Percentiles rank a stretch among this genome's conserved stretches.
phyloP scores from a whole-genome alignment of 2,329 filamentous ascomycete species.

The Penicillium sp. region DNA sequence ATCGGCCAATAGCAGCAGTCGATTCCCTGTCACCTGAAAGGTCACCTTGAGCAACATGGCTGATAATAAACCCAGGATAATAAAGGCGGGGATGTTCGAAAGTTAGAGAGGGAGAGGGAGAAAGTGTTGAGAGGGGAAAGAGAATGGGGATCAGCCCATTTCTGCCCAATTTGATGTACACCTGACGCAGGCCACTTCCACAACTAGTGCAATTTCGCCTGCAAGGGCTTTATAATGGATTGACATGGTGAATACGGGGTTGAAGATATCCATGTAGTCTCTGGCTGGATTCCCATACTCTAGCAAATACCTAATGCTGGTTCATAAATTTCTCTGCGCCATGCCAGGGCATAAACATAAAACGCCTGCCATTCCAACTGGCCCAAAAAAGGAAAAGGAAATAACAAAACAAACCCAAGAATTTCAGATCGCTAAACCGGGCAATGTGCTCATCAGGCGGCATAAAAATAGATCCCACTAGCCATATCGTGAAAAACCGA shows the following conservation, averaged over 20 bases:
- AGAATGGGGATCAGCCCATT: background rate
- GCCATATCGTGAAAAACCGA: slow-evolving; percentile 2
- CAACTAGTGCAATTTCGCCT: background rate
- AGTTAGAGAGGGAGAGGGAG: background rate
- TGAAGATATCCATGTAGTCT: background rate
- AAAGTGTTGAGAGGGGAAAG: background rate
- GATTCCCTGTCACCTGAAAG: background rate
- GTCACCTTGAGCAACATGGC: background rate
- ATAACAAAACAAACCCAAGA: slow-evolving; percentile 3
- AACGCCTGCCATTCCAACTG: slow-evolving; percentile 3
- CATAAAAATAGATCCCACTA: slow-evolving; percentile 7
- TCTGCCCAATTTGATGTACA: slow-evolving; percentile 1
- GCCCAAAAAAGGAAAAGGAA: background rate
- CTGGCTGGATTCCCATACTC: slow-evolving; percentile 4
- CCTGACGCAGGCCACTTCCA: background rate
- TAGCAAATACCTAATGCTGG: slow-evolving; percentile 5
- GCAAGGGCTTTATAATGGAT: background rate
- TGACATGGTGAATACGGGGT: background rate
- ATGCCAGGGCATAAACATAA: background rate
- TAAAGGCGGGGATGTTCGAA: background rate
- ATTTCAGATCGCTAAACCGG: slow-evolving; percentile 18
- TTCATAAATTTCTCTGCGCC: slow-evolving; percentile 1
- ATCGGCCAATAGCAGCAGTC: background rate
- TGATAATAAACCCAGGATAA: background rate
- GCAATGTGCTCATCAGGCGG: slow-evolving; percentile 19